Evolutionary conservation across 768 basidiomycete species (phyloP), one percentile per base, ranked within the genome.

Genomic region (Candolleomyces aberdarensis): DNA sequence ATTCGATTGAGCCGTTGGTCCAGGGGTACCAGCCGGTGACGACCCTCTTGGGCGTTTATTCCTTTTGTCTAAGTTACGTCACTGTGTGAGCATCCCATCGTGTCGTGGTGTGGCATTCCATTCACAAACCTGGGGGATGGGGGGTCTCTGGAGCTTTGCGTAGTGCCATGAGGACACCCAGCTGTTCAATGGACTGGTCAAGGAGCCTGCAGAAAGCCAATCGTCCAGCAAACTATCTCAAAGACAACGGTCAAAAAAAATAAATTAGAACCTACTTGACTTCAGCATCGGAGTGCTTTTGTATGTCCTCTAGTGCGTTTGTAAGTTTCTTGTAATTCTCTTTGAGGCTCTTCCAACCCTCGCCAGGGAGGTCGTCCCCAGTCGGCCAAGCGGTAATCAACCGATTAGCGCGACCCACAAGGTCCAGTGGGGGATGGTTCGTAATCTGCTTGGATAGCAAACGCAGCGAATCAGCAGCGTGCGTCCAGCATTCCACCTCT

Each of bases 401-500:
- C 66, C 88, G 80, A 72, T 94, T 92, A 41, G 91, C 87, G 49
- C 89, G 84, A 49, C 82, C 83, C 59, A 92, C 83, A 1, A 85
- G 84, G 43, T 91, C 88, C 58, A 72, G 66, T 39, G 80, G 80
- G 8, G 74, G 69, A 40, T 79, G 71, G 67, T 77, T 83, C 11
- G 80, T 72, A 70, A 83, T 87, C 63, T 85, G 76, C 59, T 73
- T 75, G 14, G 85, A 81, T 41, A 91, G 76, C 19, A 76, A 72
- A 64, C 75, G 80, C 60, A 93, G 72, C 39, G 87, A 83, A 57
- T 79, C 75, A 32, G 83, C 78, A 39, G 88, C 86, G 71, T 85
- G 87, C 53, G 84, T 79, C 91, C 91, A 94, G 67, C 80, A 88
- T 58, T 89, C 85, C 63, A 90, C 75, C 77, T 92, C 91, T 94